Percentiles rank a stretch among this genome's conserved stretches.
Conservation (phyloP, 345 rosid genomes). For the Citrus sp. region DNA sequence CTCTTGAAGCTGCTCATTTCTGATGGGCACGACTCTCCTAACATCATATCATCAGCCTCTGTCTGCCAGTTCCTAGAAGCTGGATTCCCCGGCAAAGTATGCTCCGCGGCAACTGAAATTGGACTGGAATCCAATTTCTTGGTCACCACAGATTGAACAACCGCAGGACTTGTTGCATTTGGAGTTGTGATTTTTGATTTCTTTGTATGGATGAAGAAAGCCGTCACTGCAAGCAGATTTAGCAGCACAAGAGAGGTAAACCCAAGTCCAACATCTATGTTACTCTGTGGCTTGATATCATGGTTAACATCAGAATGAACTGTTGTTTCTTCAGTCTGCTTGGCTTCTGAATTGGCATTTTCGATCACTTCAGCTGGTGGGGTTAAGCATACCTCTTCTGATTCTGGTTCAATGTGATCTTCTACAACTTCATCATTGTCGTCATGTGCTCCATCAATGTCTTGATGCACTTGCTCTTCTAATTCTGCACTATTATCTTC, state of each 20-base stretch:
- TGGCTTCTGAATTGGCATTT: neutral
- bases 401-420: constrained; percentile 13
- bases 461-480: no score
- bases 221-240: constrained; percentile 33
- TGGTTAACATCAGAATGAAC: constrained; percentile 4
- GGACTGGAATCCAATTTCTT: constrained; percentile 31
- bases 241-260: constrained; percentile 32
- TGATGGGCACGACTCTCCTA: constrained; percentile 46
- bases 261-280: constrained; percentile 1
- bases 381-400: constrained; percentile 11
- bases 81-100: constrained; percentile 18
- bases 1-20: constrained; percentile 57
- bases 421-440: constrained; percentile 16
- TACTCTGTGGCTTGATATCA: constrained; percentile 20
- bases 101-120: constrained; percentile 15
- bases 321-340: neutral
- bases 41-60: constrained; percentile 44
- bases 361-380: constrained; percentile 6
- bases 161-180: constrained; percentile 13
- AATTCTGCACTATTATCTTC: no score
- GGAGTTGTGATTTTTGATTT: constrained; percentile 14
- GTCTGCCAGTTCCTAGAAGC: constrained; percentile 30
- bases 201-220: constrained; percentile 32
- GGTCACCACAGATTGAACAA: constrained; percentile 12
- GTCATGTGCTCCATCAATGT: neutral